These are phyloP conservation scores for Tetracentron sinense DNA, from an alignment of 164 flowering plant genomes.

Conservation along the genomic window DNA sequence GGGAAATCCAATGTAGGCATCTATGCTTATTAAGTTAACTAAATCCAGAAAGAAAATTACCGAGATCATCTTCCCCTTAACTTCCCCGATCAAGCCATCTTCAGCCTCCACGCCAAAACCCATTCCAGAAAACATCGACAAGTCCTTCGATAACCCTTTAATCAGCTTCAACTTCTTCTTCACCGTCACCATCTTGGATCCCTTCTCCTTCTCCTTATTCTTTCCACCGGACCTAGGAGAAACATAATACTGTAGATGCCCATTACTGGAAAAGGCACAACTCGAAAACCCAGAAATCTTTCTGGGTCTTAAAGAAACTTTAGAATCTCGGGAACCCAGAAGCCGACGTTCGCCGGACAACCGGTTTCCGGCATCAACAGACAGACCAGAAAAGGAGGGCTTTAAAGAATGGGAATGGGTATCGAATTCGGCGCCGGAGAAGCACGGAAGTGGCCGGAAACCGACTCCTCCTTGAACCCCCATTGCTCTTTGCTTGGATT, in stretches of 20 bases:
- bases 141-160: constrained; percentile 35
- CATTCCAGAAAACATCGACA: constrained; percentile 24
- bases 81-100: no score
- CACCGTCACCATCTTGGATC: constrained; percentile 10
- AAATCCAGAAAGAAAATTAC: no score
- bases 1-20: constrained; percentile 21
- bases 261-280: constrained; percentile 24
- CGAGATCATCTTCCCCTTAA: no score
- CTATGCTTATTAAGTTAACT: constrained; percentile 19
- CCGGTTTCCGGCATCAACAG: background rate
- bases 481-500: constrained; percentile 28
- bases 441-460: constrained; percentile 22
- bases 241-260: constrained; percentile 28
- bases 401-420: constrained; percentile 14
- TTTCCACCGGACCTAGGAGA: constrained; percentile 15
- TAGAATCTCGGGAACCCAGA: constrained; percentile 1
- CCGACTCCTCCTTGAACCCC: constrained; percentile 37
- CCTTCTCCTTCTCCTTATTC: constrained; percentile 20
- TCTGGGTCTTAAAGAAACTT: background rate
- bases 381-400: constrained; percentile 1
- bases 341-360: background rate
- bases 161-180: constrained; percentile 45
- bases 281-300: background rate
- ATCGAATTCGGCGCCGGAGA: constrained; percentile 22
- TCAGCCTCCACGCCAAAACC: no score